These are phyloP conservation scores for Carallia brachiata DNA, from an alignment of 345 rosid genomes.

Conservation along the genomic window DNA sequence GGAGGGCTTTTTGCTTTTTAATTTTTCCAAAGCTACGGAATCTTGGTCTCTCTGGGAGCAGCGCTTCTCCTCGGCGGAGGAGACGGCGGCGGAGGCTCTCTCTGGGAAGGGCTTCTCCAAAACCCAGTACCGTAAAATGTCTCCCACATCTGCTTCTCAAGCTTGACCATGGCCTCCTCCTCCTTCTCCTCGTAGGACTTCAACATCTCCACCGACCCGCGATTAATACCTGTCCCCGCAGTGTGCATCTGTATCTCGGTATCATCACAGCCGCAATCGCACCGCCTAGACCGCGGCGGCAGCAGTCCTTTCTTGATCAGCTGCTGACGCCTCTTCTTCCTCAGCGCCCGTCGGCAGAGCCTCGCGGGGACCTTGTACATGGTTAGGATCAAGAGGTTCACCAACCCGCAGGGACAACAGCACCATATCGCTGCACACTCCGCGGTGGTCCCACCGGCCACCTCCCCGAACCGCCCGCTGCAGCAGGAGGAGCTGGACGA, in stretches of 20 bases:
- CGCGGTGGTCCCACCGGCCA: slow-evolving; percentile 45
- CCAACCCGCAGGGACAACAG: slow-evolving; percentile 46
- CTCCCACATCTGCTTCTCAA: slow-evolving; percentile 55
- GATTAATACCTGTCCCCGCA: not conserved
- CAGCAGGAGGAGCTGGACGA: slow-evolving; percentile 16
- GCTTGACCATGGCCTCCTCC: slow-evolving; percentile 23
- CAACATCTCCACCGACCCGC: slow-evolving; percentile 5
- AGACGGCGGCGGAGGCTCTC: slow-evolving; percentile 18
- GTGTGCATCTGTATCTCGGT: slow-evolving; percentile 27
- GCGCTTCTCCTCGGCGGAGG: no score
- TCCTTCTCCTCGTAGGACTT: slow-evolving; percentile 15
- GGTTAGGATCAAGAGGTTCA: slow-evolving; percentile 31
- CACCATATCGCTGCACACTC: slow-evolving; percentile 48
- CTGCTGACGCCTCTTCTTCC: slow-evolving; percentile 32
- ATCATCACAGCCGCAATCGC: slow-evolving; percentile 28
- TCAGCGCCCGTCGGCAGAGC: slow-evolving; percentile 38
- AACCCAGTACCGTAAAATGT: slow-evolving; percentile 46
- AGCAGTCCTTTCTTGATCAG: slow-evolving; percentile 36
- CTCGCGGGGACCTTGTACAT: slow-evolving; percentile 44
- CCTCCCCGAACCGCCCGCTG: slow-evolving; percentile 28
- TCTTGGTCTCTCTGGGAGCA: no score
- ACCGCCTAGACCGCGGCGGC: slow-evolving; percentile 16
- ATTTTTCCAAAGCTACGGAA: no score
- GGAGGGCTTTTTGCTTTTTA: no score
- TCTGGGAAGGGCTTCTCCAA: slow-evolving; percentile 57